These are phyloP conservation scores for Pichia ethanolica DNA, from an alignment of 805 yeast species.

Conservation along the genomic window DNA sequence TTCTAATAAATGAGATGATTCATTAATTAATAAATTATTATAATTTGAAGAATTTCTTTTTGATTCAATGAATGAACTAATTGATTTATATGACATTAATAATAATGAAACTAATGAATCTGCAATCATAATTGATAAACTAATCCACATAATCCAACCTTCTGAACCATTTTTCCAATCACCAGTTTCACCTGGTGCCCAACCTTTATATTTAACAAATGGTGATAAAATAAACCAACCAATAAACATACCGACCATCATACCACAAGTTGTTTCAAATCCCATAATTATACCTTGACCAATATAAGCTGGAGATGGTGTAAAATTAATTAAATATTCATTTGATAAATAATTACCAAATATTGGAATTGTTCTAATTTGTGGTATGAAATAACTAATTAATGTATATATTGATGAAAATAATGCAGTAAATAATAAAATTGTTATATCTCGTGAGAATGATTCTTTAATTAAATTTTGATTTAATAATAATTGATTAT, in stretches of 20 bases:
- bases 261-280: conserved; percentile 77
- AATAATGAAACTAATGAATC: conserved; percentile 77
- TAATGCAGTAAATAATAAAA: conserved; percentile 52
- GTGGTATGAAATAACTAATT: conserved; percentile 64
- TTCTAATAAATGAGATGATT: neutral
- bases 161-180: conserved; percentile 94
- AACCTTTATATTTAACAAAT: conserved; percentile 53
- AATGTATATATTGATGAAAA: conserved; percentile 70
- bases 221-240: conserved; percentile 97
- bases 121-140: conserved; percentile 87
- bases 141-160: conserved; percentile 96
- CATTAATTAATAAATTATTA: neutral
- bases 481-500: neutral
- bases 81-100: conserved; percentile 4
- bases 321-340: conserved; percentile 75
- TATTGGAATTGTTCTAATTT: conserved; percentile 59
- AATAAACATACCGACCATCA: conserved; percentile 80
- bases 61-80: neutral
- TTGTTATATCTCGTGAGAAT: conserved; percentile 52
- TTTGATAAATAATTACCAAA: conserved; percentile 61
- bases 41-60: neutral
- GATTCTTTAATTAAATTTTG: conserved; percentile 5
- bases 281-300: conserved; percentile 99
- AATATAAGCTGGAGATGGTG: conserved; percentile 94
- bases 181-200: conserved; percentile 88